Evolutionary conservation across 2,329 filamentous ascomycete species (phyloP), one percentile per base, ranked within the genome.

Genomic region (Cercospora nicotianae): DNA sequence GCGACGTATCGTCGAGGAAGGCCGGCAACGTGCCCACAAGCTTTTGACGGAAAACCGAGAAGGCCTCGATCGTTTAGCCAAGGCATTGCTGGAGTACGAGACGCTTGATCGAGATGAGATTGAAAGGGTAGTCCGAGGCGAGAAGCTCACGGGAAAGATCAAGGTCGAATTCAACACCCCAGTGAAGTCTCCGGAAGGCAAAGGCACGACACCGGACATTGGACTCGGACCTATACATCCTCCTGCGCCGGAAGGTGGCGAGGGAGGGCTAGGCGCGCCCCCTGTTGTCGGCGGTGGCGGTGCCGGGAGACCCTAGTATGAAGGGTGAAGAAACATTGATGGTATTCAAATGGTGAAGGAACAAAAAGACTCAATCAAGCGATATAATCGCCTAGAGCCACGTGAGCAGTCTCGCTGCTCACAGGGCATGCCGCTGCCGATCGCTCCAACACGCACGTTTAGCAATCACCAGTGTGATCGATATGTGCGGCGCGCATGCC

Each of bases 81-180:
- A 94, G 76, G 95, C 94, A 5, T 85, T 99, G 9, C 89, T 99
- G 36, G 90, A 97, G 80, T 98, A 97, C 79, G 95, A 99, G 83
- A 97, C 93, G 0, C 82, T 99, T 62, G 91, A 91, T 79, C 91
- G 90, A 79, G 89, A 91, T 3, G 95, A 99, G 80, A 96, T 98
- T 70, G 89, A 94, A 79, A 92, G 91, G 83, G 92, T 98, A 5
- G 89, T 99, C 71, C 88, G 87, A 63, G 95, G 95, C 39, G 93
- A 97, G 81, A 90, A 91, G 77, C 83, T 99, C 42, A 84, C 89
- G 0, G 86, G 87, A 57, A 91, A 92, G 68, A 81, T 92, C 61
- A 86, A 85, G 69, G 83, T 80, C 48, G 76, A 87, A 69, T 84
- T 87, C 20, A 80, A 84, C 63, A 81, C 85, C 20, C 88, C 87